Evolutionary conservation across 1,284 basidiomycete genomes (phyloP).

Genomic region (Xerocomus minutiporus): DNA sequence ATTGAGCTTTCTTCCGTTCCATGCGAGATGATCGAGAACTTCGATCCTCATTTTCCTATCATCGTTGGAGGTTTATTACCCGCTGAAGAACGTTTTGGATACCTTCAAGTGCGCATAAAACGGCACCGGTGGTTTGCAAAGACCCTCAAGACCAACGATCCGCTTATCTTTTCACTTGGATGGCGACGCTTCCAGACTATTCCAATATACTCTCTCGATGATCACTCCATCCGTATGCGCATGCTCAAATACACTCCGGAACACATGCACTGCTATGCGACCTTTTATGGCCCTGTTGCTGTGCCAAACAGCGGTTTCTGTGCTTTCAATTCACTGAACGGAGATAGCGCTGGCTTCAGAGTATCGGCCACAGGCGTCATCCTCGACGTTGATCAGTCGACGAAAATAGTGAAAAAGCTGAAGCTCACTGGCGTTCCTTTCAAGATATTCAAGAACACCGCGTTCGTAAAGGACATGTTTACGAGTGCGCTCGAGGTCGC

Average conservation of each 20-base stretch:
- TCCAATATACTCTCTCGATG: constrained; percentile 95
- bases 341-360: constrained; percentile 73
- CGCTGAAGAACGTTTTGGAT: constrained; percentile 90
- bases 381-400: constrained; percentile 86
- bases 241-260: constrained; percentile 99
- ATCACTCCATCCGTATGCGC: constrained; percentile 95
- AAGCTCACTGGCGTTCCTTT: constrained; percentile 93
- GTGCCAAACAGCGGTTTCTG: constrained; percentile 97
- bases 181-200: constrained; percentile 96
- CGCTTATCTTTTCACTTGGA: constrained; percentile 90
- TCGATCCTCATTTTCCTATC: constrained; percentile 88
- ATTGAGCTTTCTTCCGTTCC: constrained; percentile 84
- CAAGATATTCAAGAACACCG: constrained; percentile 99
- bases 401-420: constrained; percentile 97
- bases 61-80: constrained; percentile 91
- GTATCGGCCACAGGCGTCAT: constrained; percentile 94
- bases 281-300: constrained; percentile 90
- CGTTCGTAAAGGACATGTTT: constrained; percentile 99
- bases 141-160: constrained; percentile 97
- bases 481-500: constrained; percentile 88
- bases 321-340: constrained; percentile 85
- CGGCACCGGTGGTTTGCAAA: constrained; percentile 91
- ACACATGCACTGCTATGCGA: constrained; percentile 98
- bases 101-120: constrained; percentile 93
- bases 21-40: constrained; percentile 90